Evolutionary conservation across 139 green algal species (phyloP).

Genomic region (Volvox africanus): DNA sequence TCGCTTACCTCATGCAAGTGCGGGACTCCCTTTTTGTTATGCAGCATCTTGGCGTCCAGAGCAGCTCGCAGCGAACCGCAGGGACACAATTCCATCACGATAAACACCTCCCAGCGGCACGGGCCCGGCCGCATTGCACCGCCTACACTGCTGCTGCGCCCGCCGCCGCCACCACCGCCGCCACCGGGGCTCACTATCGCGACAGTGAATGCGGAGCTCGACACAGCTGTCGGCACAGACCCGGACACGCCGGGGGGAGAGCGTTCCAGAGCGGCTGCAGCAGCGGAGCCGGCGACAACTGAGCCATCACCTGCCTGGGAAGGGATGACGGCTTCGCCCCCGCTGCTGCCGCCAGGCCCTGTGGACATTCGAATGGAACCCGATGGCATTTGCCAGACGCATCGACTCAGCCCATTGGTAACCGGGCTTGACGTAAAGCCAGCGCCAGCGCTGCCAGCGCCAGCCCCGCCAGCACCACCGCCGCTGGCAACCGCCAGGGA

Average conservation of each 20-base stretch:
- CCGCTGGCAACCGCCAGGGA: not conserved
- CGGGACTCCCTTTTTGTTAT: constrained; percentile 31
- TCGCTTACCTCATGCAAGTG: constrained; percentile 34
- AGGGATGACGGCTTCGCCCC: not conserved
- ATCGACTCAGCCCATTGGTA: not conserved
- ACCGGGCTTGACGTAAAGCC: not conserved
- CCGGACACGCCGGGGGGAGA: not conserved
- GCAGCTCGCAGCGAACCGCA: constrained; percentile 39
- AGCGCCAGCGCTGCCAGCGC: not conserved
- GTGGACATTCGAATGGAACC: not conserved
- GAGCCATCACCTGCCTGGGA: not conserved
- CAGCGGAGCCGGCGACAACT: not conserved
- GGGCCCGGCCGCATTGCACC: not conserved
- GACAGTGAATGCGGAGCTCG: not conserved
- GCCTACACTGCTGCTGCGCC: not conserved
- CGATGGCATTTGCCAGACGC: not conserved
- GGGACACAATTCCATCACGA: constrained; percentile 54
- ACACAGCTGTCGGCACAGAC: not conserved
- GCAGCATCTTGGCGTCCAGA: constrained; percentile 33
- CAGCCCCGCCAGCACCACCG: not conserved
- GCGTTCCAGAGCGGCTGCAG: not conserved
- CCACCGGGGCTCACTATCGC: no score
- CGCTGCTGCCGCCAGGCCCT: not conserved
- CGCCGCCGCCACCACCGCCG: not conserved
- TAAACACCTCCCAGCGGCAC: constrained; percentile 33